Percentiles rank a stretch among this genome's conserved stretches.
These are phyloP conservation scores for Pleurostoma richardsiae DNA, from an alignment of 2,329 filamentous ascomycete genomes.

Conservation along the genomic window DNA sequence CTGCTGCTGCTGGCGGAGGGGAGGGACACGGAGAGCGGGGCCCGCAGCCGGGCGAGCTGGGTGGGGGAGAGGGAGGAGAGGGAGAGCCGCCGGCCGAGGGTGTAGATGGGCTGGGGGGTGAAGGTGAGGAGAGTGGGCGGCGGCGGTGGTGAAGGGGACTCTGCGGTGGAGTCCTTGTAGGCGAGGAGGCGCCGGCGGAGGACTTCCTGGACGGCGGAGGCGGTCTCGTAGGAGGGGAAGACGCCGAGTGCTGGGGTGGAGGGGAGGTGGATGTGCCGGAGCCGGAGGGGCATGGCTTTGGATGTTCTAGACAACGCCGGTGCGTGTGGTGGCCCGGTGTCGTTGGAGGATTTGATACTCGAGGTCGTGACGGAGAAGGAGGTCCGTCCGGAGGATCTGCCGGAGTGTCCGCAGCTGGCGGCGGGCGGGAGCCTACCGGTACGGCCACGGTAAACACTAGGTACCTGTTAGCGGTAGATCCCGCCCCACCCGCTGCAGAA, in stretches of 20 bases:
- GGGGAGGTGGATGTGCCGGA: constrained; percentile 32
- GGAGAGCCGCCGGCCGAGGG: constrained; percentile 77
- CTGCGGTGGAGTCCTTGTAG: constrained; percentile 38
- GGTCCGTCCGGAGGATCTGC: no score
- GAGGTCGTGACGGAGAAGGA: no score
- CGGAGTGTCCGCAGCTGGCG: no score
- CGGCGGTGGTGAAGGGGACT: constrained; percentile 34
- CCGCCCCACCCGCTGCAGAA: no score
- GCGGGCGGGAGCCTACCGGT: no score
- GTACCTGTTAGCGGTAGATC: no score
- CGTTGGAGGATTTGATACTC: no score
- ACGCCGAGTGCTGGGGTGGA: constrained; percentile 13
- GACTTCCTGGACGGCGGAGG: constrained; percentile 28
- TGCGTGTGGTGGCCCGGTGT: no score
- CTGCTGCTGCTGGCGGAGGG: constrained; percentile 12
- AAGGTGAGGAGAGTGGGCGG: constrained; percentile 75
- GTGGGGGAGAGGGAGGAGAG: constrained; percentile 33
- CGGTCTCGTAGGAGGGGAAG: constrained; percentile 29
- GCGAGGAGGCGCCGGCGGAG: constrained; percentile 48
- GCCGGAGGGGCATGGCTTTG: constrained; percentile 11
- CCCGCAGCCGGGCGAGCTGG: constrained; percentile 39
- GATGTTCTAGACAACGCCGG: background rate
- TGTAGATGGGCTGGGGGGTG: constrained; percentile 78
- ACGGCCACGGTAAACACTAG: no score
- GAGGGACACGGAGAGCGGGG: constrained; percentile 28